Evolutionary conservation across 345 rosid genomes (phyloP), one percentile per base, ranked within the genome.

Genomic region (Camelina sativa): DNA sequence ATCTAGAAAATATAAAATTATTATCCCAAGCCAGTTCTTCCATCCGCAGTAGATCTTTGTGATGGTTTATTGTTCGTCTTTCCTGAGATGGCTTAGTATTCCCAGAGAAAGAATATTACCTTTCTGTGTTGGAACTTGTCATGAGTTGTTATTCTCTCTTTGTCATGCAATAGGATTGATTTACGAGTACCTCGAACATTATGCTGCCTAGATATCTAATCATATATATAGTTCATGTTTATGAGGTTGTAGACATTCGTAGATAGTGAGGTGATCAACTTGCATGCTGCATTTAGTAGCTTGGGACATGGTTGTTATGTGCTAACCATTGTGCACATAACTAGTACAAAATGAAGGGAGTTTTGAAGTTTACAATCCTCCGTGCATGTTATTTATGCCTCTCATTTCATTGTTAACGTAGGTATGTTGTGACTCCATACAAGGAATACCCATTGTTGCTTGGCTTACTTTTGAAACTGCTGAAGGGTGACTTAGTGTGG

Each of bases 361-460:
- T 50, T 71, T 62, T 50, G 44, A 71, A 65, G 28, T 32, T 51
- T 47, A 40, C 10, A 50, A 43, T 59, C 63, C 58, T 59, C 22
- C 12, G 16, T 59, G 50, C 25, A 35, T 40, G 20, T 58, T 77
- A 51, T 72, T 41, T 60, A 67, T 52, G 73, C 63, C 25, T 78
- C 51, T 62, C 64, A 47, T 66, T 67, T 46, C 41, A 17, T 72
- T 72, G 69, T 62, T 28, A 7, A 44, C 11, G 37, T 85, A 95
- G 99, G 82, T 95, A 90, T 82, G 99, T 92, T 50, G 94, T 95
- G 80, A 85, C 91, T 83, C 98, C 97, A 41, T 93, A 93, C 82
- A 93, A 81, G 67, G 96, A 92, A 82, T 92, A 90, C 80, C 99
- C 99, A 30, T 86, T 69, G 78, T 83, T 95, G 73, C 97, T 95